These are phyloP conservation scores for Populus hybrid DNA, from an alignment of 441 rosid species.

Conservation along the genomic window DNA sequence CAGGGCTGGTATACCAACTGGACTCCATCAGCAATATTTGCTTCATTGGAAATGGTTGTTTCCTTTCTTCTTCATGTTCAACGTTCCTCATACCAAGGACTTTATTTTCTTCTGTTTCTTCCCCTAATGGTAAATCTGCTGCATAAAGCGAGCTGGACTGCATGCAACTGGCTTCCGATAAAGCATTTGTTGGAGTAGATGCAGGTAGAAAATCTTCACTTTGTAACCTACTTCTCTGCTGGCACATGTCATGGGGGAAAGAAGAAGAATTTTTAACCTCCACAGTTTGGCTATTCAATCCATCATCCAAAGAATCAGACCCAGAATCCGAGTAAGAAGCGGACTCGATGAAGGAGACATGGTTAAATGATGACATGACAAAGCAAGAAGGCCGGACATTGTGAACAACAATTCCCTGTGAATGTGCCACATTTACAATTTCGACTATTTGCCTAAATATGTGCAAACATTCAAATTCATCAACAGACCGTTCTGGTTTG, in stretches of 20 bases:
- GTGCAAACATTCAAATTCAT: slow-evolving; percentile 80
- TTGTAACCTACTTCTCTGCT: slow-evolving; percentile 30
- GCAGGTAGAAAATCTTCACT: slow-evolving; percentile 37
- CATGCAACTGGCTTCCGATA: slow-evolving; percentile 59
- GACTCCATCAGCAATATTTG: slow-evolving; percentile 78
- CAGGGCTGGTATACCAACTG: slow-evolving; percentile 90
- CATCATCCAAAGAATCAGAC: slow-evolving; percentile 82
- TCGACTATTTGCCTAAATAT: slow-evolving; percentile 82
- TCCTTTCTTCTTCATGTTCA: slow-evolving; percentile 59
- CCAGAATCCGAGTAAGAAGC: slow-evolving; percentile 96
- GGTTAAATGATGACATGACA: slow-evolving; percentile 78
- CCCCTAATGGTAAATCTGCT: slow-evolving; percentile 26
- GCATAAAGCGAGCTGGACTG: slow-evolving; percentile 46
- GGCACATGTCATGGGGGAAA: slow-evolving; percentile 42
- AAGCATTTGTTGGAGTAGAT: slow-evolving; percentile 33
- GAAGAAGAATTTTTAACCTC: slow-evolving; percentile 40
- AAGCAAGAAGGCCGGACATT: slow-evolving; percentile 92
- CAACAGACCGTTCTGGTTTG: slow-evolving; percentile 61
- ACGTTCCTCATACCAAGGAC: slow-evolving; percentile 31
- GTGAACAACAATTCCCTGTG: slow-evolving; percentile 75
- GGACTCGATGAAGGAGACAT: slow-evolving; percentile 89
- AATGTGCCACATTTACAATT: slow-evolving; percentile 80
- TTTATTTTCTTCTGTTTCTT: slow-evolving; percentile 43
- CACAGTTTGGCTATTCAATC: slow-evolving; percentile 43
- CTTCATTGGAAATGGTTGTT: slow-evolving; percentile 87